A percentile compares a stretch with the other conserved stretches of the same genome.
Evolutionary conservation across 2,329 filamentous ascomycete species (phyloP).

Genomic region (Phymatotrichopsis omnivora): DNA sequence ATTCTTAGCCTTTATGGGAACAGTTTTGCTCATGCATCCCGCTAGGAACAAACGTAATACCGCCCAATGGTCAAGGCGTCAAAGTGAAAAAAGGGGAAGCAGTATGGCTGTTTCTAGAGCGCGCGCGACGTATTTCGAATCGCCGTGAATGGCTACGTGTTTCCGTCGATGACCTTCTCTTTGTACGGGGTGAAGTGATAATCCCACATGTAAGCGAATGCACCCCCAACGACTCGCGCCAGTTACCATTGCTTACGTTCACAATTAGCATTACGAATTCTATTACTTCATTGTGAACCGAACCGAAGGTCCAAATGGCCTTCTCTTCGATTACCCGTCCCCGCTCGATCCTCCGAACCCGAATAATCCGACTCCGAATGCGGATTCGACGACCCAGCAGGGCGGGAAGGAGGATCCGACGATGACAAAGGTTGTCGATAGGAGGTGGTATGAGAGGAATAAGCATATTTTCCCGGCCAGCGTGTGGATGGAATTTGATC

Average conservation of each 20-base stretch:
- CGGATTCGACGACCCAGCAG: slow-evolving; percentile 13
- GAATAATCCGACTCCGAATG: slow-evolving; percentile 9
- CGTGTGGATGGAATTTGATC: slow-evolving; percentile 90
- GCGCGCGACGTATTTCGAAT: slow-evolving; percentile 48
- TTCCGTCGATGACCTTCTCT: slow-evolving; percentile 88
- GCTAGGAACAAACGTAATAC: slow-evolving; percentile 51
- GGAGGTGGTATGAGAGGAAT: slow-evolving; percentile 92
- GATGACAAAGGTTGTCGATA: slow-evolving; percentile 86
- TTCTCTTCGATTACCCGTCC: slow-evolving; percentile 62
- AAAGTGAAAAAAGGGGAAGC: slow-evolving; percentile 87
- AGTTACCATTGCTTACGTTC: neutral
- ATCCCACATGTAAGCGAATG: slow-evolving; percentile 70
- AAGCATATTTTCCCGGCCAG: slow-evolving; percentile 98
- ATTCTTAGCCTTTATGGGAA: neutral
- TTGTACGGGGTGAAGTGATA: slow-evolving; percentile 82
- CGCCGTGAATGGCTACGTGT: slow-evolving; percentile 83
- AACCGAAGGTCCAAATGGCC: slow-evolving; percentile 57
- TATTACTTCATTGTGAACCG: slow-evolving; percentile 95
- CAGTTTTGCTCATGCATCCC: neutral
- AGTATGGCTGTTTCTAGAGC: slow-evolving; percentile 84
- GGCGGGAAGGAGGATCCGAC: slow-evolving; percentile 54
- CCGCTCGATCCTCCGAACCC: slow-evolving; percentile 33
- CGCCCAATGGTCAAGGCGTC: slow-evolving; percentile 61
- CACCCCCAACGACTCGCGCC: neutral
- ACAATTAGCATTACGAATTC: slow-evolving; percentile 78